Percentiles rank a stretch among this genome's conserved stretches.
These are phyloP conservation scores for Lasiosphaeria miniovina DNA, from an alignment of 495 filamentous ascomycete genomes.

Conservation along the genomic window DNA sequence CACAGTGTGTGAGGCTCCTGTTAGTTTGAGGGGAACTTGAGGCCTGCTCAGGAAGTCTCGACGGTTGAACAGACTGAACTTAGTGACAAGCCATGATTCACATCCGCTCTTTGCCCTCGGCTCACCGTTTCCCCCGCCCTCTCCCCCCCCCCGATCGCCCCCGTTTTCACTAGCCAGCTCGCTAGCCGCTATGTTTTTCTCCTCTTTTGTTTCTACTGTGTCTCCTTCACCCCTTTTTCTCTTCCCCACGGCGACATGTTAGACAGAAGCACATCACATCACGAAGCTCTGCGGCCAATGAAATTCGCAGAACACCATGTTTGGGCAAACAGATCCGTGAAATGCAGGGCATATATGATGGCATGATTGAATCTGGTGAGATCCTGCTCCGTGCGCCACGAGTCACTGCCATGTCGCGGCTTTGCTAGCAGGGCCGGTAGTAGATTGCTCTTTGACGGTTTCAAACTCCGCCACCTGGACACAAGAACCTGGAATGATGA, in stretches of 20 bases:
- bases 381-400: no score
- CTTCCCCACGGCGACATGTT: neutral
- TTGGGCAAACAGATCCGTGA: neutral
- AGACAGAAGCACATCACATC: neutral
- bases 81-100: neutral
- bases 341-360: neutral
- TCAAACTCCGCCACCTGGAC: no score
- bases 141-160: neutral
- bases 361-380: neutral
- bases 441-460: no score
- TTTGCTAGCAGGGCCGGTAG: no score
- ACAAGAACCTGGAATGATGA: no score
- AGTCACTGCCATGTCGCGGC: no score
- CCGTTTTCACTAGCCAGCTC: neutral
- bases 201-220: no score
- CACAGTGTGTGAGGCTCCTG: neutral
- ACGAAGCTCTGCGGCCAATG: neutral
- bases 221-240: no score
- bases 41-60: no score
- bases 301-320: neutral
- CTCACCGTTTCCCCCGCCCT: neutral
- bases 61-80: neutral
- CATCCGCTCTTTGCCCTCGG: neutral
- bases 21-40: neutral
- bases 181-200: no score